Base-by-base conservation (phyloP, 106 monocot genomes). In the Chionographis japonica region DNA sequence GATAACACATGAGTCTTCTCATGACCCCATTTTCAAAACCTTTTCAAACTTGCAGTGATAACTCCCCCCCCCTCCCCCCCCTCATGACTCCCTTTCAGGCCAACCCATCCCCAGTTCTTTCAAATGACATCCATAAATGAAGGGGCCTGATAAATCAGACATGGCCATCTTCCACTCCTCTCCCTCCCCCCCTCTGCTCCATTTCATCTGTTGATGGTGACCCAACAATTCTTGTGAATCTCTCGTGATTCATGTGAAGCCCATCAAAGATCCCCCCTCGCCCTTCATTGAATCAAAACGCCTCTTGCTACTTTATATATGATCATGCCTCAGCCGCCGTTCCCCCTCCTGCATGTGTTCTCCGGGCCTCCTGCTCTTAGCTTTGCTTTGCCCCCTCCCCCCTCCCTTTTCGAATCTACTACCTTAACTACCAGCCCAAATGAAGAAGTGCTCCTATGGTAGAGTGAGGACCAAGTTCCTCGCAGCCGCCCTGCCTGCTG, bases 211-310 rank as follows among this genome's bases (percentile, higher is more conserved):
- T 61, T 46, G 9, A 61, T 6, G 6, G 16, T 72, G n/a, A 67
- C 54, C 12, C 6, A 52, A 46, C 19, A 60, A 17, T 70, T 68
- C 69, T 65, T 74, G 66, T 70, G 78, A 78, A 78, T 58, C 60
- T 72, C 52, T 53, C 80, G 63, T 66, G 77, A 60, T 69, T 86
- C 86, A 78, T 81, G 86, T 86, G 86, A 78, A 54, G 10, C 3
- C 37, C 78, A 72, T 72, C 68, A 78, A 75, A 77, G 61, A 69
- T 70, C 27, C 50, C 65, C 59, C 51, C 38, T 12, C 40, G 27
- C 68, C 55, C 43, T 55, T 55, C 55, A 66, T 60, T 73, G 19
- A 78, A 52, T 4, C 55, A 11, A 39, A 35, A 11, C 35, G 15
- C 4, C 27, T 27, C 5, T 46, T 8, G 55, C 13, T 19, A 61